Evolutionary conservation across 768 basidiomycete genomes (phyloP).

Genomic region (Albatrellus ellisii): DNA sequence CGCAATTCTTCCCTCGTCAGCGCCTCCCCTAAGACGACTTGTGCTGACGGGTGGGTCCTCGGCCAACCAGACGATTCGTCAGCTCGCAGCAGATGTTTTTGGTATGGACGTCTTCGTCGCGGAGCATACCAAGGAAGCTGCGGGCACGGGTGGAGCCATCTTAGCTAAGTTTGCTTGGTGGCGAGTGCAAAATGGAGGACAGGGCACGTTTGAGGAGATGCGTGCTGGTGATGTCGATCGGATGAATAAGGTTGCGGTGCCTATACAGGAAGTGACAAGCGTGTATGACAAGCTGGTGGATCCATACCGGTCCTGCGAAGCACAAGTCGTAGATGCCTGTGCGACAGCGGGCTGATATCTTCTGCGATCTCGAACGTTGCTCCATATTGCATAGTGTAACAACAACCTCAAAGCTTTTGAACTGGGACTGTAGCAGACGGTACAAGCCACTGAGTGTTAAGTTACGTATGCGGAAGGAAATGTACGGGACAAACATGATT

Average conservation of each 20-base stretch:
- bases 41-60: constrained; percentile 74
- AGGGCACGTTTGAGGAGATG: constrained; percentile 56
- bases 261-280: constrained; percentile 27
- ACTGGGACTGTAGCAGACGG: no score
- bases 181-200: constrained; percentile 28
- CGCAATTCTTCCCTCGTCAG: constrained; percentile 48
- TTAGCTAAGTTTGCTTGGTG: constrained; percentile 66
- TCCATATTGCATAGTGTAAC: no score
- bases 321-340: constrained; percentile 25
- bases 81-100: constrained; percentile 71
- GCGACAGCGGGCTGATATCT: no score
- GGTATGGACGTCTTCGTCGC: constrained; percentile 62
- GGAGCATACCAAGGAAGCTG: constrained; percentile 41
- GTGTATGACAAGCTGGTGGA: constrained; percentile 43
- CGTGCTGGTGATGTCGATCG: constrained; percentile 33
- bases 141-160: constrained; percentile 58
- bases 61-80: constrained; percentile 57
- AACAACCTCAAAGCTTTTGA: no score
- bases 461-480: no score
- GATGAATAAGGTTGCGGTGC: constrained; percentile 50
- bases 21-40: constrained; percentile 45
- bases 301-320: constrained; percentile 44
- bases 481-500: no score
- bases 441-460: no score
- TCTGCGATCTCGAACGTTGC: no score